Evolutionary conservation across 306 rosid genomes (phyloP), one percentile per base, ranked within the genome.

Genomic region (Erythrophleum fordii): DNA sequence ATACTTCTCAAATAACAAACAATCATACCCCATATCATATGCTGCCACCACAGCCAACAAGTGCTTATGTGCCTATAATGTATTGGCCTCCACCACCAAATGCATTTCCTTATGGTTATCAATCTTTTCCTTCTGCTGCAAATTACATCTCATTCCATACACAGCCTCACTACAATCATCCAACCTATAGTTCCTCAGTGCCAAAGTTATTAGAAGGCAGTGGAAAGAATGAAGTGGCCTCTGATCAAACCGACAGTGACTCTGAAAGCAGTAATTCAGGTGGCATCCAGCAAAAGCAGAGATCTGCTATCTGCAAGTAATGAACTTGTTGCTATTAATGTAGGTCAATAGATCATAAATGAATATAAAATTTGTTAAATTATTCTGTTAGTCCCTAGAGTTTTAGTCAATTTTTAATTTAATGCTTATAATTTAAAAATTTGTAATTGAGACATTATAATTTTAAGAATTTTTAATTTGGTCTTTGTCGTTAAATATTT

Each of bases 71-170:
- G 34, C 97, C 98, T 62, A 64, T 89, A 64, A 82, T 89, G 86
- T 94, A 83, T 86, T 94, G 97, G 98, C 96, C 92, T 60, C 93
- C 92, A 77, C 92, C 91, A 71, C 89, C 93, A 66, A 92, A 79
- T 81, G 75, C 89, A 79, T 86, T 87, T 85, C 80, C 89, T 25
- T 88, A 80, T 80, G 90, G 91, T 44, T 88, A 85, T 80, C 86
- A 72, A 3, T 84, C 89, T 73, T 84, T 90, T 69, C 96, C 92
- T 73, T 72, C 89, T 61, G 22, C 83, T 41, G 83, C 90, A 84
- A 94, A 73, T 61, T 85, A 80, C 78, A 37, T 83, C 44, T 80
- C 92, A 52, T 49, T 90, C 77, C 93, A 84, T 52, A 83, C 94
- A 56, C 90, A 80, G 45, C 92, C 91, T 75, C 77, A 87, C 74